Conservation (phyloP, 495 filamentous ascomycete species). For the Penicillium chermesinum region DNA sequence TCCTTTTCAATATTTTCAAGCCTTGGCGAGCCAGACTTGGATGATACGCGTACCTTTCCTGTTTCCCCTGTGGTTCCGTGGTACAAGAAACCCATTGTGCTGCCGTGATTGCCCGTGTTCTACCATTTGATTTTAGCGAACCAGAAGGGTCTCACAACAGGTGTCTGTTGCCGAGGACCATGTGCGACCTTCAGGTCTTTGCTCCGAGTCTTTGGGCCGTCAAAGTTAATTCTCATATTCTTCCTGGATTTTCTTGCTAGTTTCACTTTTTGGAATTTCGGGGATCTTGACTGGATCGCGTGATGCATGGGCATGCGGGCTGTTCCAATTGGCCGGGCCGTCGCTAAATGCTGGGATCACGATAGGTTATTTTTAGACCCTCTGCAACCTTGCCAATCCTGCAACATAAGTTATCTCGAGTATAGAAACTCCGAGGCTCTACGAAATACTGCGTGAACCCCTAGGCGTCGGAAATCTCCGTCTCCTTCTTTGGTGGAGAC, state of each 20-base stretch:
- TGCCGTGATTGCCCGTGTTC: neutral
- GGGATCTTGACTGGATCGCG: neutral
- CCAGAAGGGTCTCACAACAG: neutral
- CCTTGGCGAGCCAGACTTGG: no score
- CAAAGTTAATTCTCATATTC: no score
- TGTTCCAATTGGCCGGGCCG: constrained; percentile 5
- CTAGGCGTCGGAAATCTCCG: no score
- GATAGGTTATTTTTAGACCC: neutral
- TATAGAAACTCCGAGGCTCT: no score
- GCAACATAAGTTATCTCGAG: no score
- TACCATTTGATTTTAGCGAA: neutral
- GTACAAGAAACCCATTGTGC: neutral
- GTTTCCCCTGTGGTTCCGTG: neutral
- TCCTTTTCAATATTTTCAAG: no score
- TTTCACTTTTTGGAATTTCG: neutral
- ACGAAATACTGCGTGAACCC: no score
- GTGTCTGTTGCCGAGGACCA: neutral
- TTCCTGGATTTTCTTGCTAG: neutral
- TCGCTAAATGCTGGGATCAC: neutral
- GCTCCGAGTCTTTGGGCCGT: no score
- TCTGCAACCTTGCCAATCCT: no score
- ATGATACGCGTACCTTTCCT: no score
- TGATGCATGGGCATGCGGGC: neutral
- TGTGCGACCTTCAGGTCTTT: neutral
- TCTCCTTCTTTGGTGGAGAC: no score